Evolutionary conservation across 768 basidiomycete genomes (phyloP).

Genomic region (Obba rivulosa): DNA sequence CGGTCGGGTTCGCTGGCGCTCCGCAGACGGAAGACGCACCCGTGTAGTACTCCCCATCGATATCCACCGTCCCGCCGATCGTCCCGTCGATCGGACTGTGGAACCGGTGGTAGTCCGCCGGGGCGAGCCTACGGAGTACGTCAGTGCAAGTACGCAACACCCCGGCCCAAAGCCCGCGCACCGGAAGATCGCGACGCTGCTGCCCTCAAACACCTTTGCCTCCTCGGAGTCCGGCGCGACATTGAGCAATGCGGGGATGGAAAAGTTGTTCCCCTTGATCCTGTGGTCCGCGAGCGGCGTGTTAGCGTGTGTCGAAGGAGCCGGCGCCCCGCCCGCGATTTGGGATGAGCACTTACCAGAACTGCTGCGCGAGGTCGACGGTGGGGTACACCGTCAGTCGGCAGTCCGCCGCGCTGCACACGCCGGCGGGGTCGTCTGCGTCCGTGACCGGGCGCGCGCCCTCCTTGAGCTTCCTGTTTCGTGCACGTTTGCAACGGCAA

Average conservation of each 20-base stretch:
- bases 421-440: conserved; percentile 40
- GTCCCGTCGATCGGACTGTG: conserved; percentile 62
- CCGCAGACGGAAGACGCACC: conserved; percentile 27
- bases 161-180: not conserved
- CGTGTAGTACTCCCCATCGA: conserved; percentile 58
- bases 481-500: too few species aligned
- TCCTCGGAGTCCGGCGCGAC: conserved; percentile 37
- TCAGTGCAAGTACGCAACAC: not conserved
- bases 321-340: not conserved
- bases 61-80: conserved; percentile 37
- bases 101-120: conserved; percentile 79
- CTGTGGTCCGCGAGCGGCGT: conserved; percentile 19
- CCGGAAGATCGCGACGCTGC: conserved; percentile 62
- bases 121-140: conserved; percentile 44
- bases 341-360: conserved; percentile 46
- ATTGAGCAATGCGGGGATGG: conserved; percentile 53
- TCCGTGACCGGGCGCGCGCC: conserved; percentile 58
- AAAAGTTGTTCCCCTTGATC: conserved; percentile 71
- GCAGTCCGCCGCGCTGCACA: conserved; percentile 70
- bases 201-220: conserved; percentile 35
- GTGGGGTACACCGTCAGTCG: conserved; percentile 64
- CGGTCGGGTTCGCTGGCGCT: not conserved
- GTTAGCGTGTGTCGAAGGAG: not conserved
- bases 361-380: conserved; percentile 51
- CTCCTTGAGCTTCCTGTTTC: conserved; percentile 51